Evolutionary conservation across 768 basidiomycete species (phyloP).

Genomic region (Termitomyces sp.): DNA sequence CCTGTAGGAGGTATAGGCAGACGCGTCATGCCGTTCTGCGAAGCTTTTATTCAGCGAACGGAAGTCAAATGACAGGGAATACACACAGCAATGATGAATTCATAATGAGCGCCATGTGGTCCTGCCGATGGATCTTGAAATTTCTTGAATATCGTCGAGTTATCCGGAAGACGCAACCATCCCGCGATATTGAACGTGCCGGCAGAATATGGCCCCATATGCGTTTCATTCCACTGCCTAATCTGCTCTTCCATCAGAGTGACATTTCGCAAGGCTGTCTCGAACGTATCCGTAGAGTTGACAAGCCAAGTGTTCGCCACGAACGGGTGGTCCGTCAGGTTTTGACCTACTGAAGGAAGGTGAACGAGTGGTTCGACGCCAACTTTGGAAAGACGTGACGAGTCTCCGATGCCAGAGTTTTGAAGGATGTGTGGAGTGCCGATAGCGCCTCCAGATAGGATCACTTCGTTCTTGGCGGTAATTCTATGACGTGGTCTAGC

Average conservation of each 20-base stretch:
- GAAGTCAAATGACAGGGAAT: conserved; percentile 6
- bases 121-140: conserved; percentile 27
- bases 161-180: conserved; percentile 23
- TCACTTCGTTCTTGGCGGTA: conserved; percentile 29
- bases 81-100: conserved; percentile 28
- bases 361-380: conserved; percentile 23
- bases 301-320: conserved; percentile 26
- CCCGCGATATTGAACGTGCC: conserved; percentile 19
- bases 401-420: conserved; percentile 28
- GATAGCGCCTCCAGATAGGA: conserved; percentile 29
- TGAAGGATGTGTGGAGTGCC: conserved; percentile 28
- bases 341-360: conserved; percentile 29
- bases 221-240: conserved; percentile 19
- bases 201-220: conserved; percentile 18
- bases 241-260: conserved; percentile 17
- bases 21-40: conserved; percentile 22
- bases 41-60: neutral
- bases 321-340: conserved; percentile 28
- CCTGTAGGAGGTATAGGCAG: conserved; percentile 23
- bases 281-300: conserved; percentile 25
- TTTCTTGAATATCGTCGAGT: conserved; percentile 19
- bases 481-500: conserved; percentile 13
- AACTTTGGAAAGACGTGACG: conserved; percentile 11
- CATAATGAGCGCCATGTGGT: conserved; percentile 24
- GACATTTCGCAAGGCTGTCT: conserved; percentile 20